These are phyloP conservation scores for Plantago elongata DNA, from an alignment of 257 asterid genomes.

Conservation along the genomic window DNA sequence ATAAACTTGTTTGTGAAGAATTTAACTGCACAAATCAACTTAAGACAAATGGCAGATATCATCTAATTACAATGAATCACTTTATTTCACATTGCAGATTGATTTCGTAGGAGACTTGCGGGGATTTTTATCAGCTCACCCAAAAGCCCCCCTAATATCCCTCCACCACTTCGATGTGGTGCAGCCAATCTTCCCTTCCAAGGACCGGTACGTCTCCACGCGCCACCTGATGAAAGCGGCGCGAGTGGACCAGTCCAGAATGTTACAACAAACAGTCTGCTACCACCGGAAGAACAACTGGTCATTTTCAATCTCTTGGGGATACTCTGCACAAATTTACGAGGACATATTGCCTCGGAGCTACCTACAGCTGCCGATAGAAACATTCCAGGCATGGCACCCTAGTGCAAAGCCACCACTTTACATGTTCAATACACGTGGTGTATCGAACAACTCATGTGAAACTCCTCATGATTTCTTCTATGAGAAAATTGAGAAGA, in stretches of 20 bases:
- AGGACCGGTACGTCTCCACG: not conserved
- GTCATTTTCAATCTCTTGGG: not conserved
- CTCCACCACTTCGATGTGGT: constrained; percentile 8
- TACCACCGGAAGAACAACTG: not conserved
- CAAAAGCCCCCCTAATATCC: constrained; percentile 5
- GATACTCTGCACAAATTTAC: constrained; percentile 1
- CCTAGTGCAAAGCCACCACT: not conserved
- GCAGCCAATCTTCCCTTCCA: not conserved
- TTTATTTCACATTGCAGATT: constrained; percentile 26
- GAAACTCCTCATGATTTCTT: constrained; percentile 7
- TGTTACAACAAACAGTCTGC: constrained; percentile 7
- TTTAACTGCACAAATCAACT: too few relatives aligned
- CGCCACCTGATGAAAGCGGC: constrained; percentile 5
- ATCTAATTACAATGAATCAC: not conserved
- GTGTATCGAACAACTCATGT: not conserved
- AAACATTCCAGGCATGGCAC: constrained; percentile 5
- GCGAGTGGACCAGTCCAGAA: not conserved
- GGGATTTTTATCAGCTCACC: constrained; percentile 14
- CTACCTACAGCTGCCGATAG: constrained; percentile 1
- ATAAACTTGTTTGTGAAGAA: too few relatives aligned
- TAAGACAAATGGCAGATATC: too few relatives aligned
- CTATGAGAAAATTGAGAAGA: constrained; percentile 1
- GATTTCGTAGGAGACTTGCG: constrained; percentile 61
- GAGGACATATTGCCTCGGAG: constrained; percentile 5
- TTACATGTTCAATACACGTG: constrained; percentile 9